A percentile compares a stretch with the other conserved stretches of the same genome.
Conservation (phyloP, 768 basidiomycete genomes). For the Pulveroboletus sp. region DNA sequence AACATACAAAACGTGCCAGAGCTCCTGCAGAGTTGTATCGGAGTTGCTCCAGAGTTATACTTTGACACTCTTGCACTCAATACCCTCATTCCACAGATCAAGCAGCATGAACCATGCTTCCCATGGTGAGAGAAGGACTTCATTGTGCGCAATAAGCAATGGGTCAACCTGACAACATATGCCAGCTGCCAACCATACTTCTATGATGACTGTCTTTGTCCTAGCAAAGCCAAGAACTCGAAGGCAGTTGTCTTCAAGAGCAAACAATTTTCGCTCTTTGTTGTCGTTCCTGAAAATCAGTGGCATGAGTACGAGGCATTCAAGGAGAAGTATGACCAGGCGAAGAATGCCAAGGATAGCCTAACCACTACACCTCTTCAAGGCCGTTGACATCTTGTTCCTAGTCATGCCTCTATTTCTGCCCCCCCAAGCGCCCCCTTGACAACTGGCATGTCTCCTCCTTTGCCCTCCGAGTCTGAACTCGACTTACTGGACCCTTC, state of each 20-base stretch:
- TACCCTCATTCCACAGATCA: background rate
- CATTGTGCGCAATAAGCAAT: slow-evolving; percentile 2
- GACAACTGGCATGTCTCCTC: no score
- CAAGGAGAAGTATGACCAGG: no score
- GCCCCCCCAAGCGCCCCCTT: no score
- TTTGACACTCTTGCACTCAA: background rate
- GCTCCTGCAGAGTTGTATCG: no score
- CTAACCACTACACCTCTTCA: no score
- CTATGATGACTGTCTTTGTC: slow-evolving; percentile 1
- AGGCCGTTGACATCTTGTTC: no score
- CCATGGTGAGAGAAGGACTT: slow-evolving; percentile 3
- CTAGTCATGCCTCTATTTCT: no score
- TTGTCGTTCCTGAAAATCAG: slow-evolving; percentile 3
- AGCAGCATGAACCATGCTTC: background rate
- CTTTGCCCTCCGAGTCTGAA: no score
- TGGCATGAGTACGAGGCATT: slow-evolving; percentile 5
- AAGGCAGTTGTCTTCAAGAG: background rate
- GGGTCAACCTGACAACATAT: slow-evolving; percentile 4
- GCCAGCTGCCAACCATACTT: background rate
- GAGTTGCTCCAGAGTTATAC: no score
- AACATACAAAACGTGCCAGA: no score
- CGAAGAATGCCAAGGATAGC: no score
- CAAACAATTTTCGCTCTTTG: background rate
- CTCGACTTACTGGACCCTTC: no score
- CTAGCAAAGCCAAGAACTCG: background rate